Base-by-base conservation (phyloP, 768 basidiomycete genomes). In the Galerina sulciceps region DNA sequence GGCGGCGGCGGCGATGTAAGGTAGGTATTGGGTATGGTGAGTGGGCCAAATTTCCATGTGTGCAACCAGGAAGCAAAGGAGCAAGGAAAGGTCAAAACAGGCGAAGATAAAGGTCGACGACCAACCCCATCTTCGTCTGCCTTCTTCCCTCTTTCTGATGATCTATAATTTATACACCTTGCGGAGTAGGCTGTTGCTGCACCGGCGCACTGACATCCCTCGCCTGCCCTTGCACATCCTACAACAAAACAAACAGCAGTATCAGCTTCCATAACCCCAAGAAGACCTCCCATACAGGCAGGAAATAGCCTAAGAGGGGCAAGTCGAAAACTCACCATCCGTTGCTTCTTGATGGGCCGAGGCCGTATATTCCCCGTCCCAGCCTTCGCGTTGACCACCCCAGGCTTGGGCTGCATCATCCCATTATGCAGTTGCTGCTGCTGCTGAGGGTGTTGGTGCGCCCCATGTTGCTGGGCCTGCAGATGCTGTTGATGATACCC, bases 181-280 rank as follows among this genome's bases (percentile, higher is more conserved):
- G 89, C 13, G 89, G 89, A 20, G 89, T 90, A 36, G 88, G 86
- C 66, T 88, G 89, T 66, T 88, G 89, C 62, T 90, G 87, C 38
- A 89, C 78, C 53, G 85, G 82, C 47, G 75, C 69, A 58, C 70
- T 72, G 22, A 85, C 77, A 62, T 86, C 84, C 67, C 85, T 76
- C 40, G 83, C 78, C 60, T 87, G 86, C n/a, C 86, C 87, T 67
- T 85, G 83, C 59, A 79, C 72, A 61, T 89, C 88, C 88, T 89
- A 42, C 26, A 26, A 58, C 13, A 52, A 50, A 49, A 55, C 53
- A 65, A 38, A 36, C 40, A 46, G 22, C 52, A 55, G 60, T 36
- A 41, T 46, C 26, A 36, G 36, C 26, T 8, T 31, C 26, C 0
- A 31, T 0, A 0, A 26, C 26, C 8, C 26, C 26, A 31, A 31